Conservation (phyloP, 2,329 filamentous ascomycete genomes). For the Ascochyta clinopodiicola region DNA sequence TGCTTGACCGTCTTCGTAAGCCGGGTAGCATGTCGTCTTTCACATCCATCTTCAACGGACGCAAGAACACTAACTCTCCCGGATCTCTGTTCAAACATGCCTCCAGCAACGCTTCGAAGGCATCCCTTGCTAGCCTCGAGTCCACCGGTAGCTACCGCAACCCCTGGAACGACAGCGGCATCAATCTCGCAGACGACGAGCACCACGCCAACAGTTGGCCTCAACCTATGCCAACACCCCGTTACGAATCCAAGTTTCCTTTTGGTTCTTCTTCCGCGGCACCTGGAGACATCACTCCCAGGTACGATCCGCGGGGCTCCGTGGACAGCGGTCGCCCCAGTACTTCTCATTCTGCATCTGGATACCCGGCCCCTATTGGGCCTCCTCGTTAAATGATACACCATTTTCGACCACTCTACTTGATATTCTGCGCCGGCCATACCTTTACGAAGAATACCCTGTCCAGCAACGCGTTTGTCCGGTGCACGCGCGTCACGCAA, state of each 20-base stretch:
- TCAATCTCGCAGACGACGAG: constrained; percentile 88
- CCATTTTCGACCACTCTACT: constrained; percentile 39
- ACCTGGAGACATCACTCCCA: constrained; percentile 81
- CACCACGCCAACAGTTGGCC: constrained; percentile 53
- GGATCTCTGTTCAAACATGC: constrained; percentile 83
- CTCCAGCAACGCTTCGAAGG: constrained; percentile 92
- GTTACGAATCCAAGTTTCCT: constrained; percentile 67
- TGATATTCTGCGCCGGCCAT: constrained; percentile 42
- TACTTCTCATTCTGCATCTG: constrained; percentile 96
- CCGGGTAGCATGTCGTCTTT: constrained; percentile 93
- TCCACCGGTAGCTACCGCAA: constrained; percentile 95
- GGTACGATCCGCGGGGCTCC: constrained; percentile 82
- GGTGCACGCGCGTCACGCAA: constrained; percentile 32
- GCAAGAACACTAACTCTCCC: constrained; percentile 85
- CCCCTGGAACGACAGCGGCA: constrained; percentile 97
- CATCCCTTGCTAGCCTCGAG: constrained; percentile 93
- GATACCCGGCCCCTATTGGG: constrained; percentile 92
- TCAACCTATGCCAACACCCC: constrained; percentile 43
- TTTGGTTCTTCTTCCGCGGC: constrained; percentile 60
- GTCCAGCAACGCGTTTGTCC: constrained; percentile 32
- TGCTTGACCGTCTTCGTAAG: constrained; percentile 93
- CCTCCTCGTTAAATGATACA: constrained; percentile 77
- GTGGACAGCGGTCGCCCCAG: constrained; percentile 91
- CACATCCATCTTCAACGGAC: constrained; percentile 91
- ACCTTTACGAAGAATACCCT: constrained; percentile 48